Conservation (phyloP, 108 stramenopile species). For the Cyclotella sp. region DNA sequence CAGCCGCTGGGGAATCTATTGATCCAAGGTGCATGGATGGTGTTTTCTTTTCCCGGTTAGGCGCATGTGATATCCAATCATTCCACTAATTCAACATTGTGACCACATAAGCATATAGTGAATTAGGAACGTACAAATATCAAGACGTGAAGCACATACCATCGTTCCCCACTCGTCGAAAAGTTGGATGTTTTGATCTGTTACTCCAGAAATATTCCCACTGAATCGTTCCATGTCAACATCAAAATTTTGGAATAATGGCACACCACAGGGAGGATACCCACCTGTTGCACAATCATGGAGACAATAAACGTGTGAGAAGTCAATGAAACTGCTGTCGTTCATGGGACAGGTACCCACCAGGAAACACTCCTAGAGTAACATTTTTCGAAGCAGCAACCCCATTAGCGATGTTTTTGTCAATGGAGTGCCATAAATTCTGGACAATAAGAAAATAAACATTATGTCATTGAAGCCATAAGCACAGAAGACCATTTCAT, state of each 20-base stretch:
- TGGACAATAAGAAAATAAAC: background rate
- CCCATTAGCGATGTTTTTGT: constrained; percentile 3
- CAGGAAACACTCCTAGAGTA: constrained; percentile 20
- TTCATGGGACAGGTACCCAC: too few relatives aligned
- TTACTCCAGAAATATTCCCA: constrained; percentile 10
- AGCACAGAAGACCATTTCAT: background rate
- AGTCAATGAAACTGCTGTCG: too few relatives aligned
- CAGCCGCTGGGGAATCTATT: background rate
- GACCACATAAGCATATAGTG: background rate
- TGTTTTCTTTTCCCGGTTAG: background rate
- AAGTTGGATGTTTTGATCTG: constrained; percentile 9
- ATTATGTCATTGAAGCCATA: background rate
- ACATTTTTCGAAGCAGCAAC: constrained; percentile 7
- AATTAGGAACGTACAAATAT: background rate
- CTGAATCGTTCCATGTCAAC: constrained; percentile 12
- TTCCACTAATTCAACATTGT: constrained; percentile 11
- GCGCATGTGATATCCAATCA: background rate
- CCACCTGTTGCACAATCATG: background rate
- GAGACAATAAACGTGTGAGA: too few relatives aligned
- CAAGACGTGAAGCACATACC: background rate
- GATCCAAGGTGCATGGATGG: background rate
- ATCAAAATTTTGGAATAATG: constrained; percentile 8
- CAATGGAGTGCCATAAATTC: constrained; percentile 25
- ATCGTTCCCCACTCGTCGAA: constrained; percentile 16
- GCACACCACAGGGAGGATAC: constrained; percentile 36